Evolutionary conservation across 1,284 basidiomycete species (phyloP).

Genomic region (Pyrrhoderma lamaoense): DNA sequence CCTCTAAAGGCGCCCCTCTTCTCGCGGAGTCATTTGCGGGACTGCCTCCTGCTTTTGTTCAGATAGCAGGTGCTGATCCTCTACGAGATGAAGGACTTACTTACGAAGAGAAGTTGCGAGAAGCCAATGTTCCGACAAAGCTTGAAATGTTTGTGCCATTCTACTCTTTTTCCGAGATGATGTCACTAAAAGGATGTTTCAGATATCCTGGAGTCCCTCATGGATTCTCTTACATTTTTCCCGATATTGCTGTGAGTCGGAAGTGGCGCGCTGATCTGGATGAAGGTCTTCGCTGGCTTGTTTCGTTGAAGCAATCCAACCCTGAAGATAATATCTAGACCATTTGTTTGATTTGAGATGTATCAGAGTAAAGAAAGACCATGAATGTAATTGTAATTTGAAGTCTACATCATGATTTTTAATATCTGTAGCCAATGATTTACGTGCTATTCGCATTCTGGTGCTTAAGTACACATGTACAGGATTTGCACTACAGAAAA

Average conservation of each 20-base stretch:
- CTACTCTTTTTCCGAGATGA: not conserved
- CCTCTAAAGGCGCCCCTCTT: conserved; percentile 17
- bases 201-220: conserved; percentile 14
- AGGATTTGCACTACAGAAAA: too few relatives aligned
- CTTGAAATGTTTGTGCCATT: conserved; percentile 19
- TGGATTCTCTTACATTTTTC: conserved; percentile 8
- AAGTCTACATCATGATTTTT: too few relatives aligned
- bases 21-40: conserved; percentile 19
- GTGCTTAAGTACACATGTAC: too few relatives aligned
- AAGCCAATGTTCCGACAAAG: conserved; percentile 17
- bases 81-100: conserved; percentile 23
- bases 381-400: too few relatives aligned
- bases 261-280: conserved; percentile 10
- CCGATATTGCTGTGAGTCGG: conserved; percentile 6
- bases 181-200: not conserved
- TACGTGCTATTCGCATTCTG: too few relatives aligned
- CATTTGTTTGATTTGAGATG: too few relatives aligned
- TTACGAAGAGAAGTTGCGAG: conserved; percentile 20
- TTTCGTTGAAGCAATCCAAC: too few relatives aligned
- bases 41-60: conserved; percentile 20
- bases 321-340: too few relatives aligned
- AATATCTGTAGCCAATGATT: too few relatives aligned
- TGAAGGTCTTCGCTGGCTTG: conserved; percentile 8
- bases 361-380: too few relatives aligned
- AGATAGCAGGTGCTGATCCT: conserved; percentile 21